phyloP scores from a whole-genome alignment of 208 protist genomes.

The Trichomonas tenax region DNA sequence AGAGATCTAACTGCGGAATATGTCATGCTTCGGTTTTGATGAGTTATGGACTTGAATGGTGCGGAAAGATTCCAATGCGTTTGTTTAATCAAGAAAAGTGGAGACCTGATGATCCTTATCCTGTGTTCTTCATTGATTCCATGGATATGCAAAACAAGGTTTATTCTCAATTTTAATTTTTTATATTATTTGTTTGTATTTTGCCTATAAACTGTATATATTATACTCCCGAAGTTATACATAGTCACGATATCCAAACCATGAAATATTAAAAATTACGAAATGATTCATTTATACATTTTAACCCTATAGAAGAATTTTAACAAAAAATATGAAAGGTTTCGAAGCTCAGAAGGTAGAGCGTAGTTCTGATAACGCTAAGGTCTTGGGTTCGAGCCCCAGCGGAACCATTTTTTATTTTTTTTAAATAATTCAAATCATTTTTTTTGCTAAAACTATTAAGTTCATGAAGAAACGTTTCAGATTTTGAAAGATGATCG shows the following conservation, averaged over 20 bases:
- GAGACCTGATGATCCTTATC: background rate
- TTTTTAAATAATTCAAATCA: too few relatives aligned
- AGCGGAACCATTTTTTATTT: background rate
- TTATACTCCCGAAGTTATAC: too few relatives aligned
- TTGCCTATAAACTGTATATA: background rate
- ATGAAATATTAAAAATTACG: too few relatives aligned
- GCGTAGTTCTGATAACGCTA: background rate
- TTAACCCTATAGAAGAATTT: too few relatives aligned
- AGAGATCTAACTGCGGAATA: background rate
- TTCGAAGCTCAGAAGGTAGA: background rate
- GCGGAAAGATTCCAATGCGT: background rate
- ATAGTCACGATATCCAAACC: too few relatives aligned
- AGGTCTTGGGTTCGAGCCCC: background rate
- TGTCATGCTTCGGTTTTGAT: background rate
- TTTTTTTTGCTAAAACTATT: too few relatives aligned
- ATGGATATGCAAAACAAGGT: background rate
- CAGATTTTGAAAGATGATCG: too few relatives aligned
- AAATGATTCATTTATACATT: too few relatives aligned
- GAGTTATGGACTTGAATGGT: background rate
- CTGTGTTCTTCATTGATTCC: background rate
- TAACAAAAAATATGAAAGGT: too few relatives aligned
- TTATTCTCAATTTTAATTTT: background rate
- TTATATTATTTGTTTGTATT: background rate
- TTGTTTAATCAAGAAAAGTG: background rate
- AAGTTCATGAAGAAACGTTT: too few relatives aligned